Evolutionary conservation across 306 rosid species (phyloP).

Genomic region (Lathyrus oleraceus): DNA sequence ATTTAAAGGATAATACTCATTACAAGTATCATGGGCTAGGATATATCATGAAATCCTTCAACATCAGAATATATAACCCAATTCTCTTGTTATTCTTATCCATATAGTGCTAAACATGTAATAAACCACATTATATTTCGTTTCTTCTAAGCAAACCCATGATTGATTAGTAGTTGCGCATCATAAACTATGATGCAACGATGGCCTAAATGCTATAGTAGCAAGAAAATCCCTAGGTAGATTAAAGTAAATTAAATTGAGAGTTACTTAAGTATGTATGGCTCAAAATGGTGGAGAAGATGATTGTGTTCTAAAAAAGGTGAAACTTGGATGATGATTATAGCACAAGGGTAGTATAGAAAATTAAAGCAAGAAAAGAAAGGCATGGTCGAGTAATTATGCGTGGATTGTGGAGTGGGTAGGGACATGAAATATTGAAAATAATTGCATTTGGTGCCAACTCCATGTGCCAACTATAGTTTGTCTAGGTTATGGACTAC

Average conservation of each 20-base stretch:
- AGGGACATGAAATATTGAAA: constrained; percentile 50
- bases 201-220: neutral
- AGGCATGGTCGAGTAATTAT: constrained; percentile 45
- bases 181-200: neutral
- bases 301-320: constrained; percentile 36
- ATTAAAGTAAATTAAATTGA: constrained; percentile 23
- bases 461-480: constrained; percentile 55
- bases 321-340: constrained; percentile 27
- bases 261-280: neutral
- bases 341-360: constrained; percentile 19
- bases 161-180: constrained; percentile 21
- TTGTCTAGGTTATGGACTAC: constrained; percentile 41
- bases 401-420: constrained; percentile 77
- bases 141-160: constrained; percentile 49
- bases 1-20: neutral
- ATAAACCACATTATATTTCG: constrained; percentile 32
- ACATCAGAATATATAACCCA: constrained; percentile 13
- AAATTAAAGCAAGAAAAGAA: constrained; percentile 22
- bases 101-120: constrained; percentile 17
- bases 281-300: constrained; percentile 27
- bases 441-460: constrained; percentile 45
- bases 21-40: constrained; percentile 4
- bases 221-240: constrained; percentile 38
- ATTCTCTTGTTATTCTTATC: constrained; percentile 6
- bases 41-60: constrained; percentile 5